These are phyloP conservation scores for Ceratocystis alfenasii DNA, from an alignment of 2,329 filamentous ascomycete genomes.

Conservation along the genomic window DNA sequence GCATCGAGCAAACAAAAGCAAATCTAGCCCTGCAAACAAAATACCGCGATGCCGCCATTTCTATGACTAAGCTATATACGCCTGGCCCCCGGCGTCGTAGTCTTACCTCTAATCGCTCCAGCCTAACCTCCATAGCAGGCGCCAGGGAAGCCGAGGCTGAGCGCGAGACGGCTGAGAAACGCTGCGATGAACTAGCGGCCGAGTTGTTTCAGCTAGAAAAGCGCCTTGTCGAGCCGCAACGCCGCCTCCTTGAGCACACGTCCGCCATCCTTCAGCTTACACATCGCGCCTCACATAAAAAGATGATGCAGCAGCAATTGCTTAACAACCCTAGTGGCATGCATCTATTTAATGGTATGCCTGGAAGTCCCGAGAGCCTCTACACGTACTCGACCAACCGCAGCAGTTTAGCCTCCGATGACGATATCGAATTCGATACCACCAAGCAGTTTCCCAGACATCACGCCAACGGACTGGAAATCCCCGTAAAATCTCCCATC, in stretches of 20 bases:
- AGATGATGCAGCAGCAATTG: slow-evolving; percentile 24
- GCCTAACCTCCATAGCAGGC: slow-evolving; percentile 33
- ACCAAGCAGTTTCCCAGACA: slow-evolving; percentile 39
- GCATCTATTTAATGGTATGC: slow-evolving; percentile 44
- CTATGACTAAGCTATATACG: slow-evolving; percentile 68
- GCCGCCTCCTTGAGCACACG: slow-evolving; percentile 73
- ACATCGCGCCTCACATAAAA: slow-evolving; percentile 60
- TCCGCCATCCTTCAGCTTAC: slow-evolving; percentile 85
- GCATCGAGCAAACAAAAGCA: slow-evolving; percentile 69
- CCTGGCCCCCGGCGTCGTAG: slow-evolving; percentile 43
- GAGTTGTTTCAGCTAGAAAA: slow-evolving; percentile 74
- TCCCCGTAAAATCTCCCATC: slow-evolving; percentile 46
- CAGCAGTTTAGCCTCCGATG: slow-evolving; percentile 44
- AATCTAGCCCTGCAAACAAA: slow-evolving; percentile 86
- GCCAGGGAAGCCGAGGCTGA: slow-evolving; percentile 59
- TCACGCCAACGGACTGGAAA: slow-evolving; percentile 40
- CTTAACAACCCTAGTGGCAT: slow-evolving; percentile 30
- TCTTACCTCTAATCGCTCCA: slow-evolving; percentile 40
- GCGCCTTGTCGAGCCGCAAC: slow-evolving; percentile 60
- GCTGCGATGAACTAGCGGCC: slow-evolving; percentile 72
- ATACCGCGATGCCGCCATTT: slow-evolving; percentile 83
- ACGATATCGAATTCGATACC: slow-evolving; percentile 59
- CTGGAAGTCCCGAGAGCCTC: slow-evolving; percentile 65
- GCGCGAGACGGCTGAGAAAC: slow-evolving; percentile 58
- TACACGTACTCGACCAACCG: slow-evolving; percentile 54